Conservation (phyloP, 1,139 yeast species). For the Yamadazyma kanchanaburiensis region DNA sequence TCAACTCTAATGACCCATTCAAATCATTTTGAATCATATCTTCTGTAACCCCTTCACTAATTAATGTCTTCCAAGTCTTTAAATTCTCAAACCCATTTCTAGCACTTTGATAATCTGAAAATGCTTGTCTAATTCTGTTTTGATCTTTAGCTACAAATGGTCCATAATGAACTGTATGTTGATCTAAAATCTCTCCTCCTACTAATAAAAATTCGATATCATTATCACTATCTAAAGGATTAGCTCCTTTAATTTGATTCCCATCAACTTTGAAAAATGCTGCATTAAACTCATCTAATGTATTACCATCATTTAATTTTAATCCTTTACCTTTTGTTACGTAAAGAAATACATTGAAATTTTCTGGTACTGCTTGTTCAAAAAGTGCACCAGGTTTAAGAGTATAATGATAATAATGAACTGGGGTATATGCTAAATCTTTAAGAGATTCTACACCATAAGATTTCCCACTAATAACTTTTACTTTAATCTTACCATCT, state of each 20-base stretch:
- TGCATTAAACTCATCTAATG: slow-evolving; percentile 47
- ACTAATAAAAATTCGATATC: slow-evolving; percentile 60
- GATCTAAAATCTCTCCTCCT: slow-evolving; percentile 77
- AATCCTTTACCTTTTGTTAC: slow-evolving; percentile 60
- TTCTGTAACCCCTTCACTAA: slow-evolving; percentile 56
- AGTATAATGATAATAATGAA: slow-evolving; percentile 67
- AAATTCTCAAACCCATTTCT: slow-evolving; percentile 74
- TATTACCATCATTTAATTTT: slow-evolving; percentile 38
- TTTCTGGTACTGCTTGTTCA: slow-evolving; percentile 56
- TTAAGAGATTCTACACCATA: slow-evolving; percentile 72
- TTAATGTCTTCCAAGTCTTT: slow-evolving; percentile 64
- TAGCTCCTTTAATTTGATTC: slow-evolving; percentile 48
- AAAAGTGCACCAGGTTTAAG: slow-evolving; percentile 69
- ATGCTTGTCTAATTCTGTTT: slow-evolving; percentile 63
- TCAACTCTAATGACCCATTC: slow-evolving; percentile 30
- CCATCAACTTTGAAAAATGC: slow-evolving; percentile 71
- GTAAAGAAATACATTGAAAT: slow-evolving; percentile 73
- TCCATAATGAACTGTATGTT: slow-evolving; percentile 81
- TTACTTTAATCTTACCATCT: slow-evolving; percentile 62
- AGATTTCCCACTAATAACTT: slow-evolving; percentile 74
- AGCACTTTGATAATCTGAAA: slow-evolving; percentile 65
- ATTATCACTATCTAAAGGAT: slow-evolving; percentile 29
- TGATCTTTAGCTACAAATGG: slow-evolving; percentile 77
- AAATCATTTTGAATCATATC: slow-evolving; percentile 42
- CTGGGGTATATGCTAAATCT: slow-evolving; percentile 83